These are phyloP conservation scores for Polyporus tsugae DNA, from an alignment of 1,284 basidiomycete genomes.

Conservation along the genomic window DNA sequence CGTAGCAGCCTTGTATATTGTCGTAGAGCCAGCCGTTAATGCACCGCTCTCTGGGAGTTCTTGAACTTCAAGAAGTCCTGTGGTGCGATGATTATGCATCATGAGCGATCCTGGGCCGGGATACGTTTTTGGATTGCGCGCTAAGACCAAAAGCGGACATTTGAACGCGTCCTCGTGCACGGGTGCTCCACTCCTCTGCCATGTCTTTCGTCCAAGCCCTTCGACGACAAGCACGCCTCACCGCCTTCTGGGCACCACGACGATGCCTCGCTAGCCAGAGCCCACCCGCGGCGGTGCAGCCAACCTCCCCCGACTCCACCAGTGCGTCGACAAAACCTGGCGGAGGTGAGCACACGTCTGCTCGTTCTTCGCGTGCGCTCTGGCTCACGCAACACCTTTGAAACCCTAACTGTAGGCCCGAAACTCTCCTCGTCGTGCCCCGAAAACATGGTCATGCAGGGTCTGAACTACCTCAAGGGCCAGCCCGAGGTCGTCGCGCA, in stretches of 20 bases:
- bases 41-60: neutral
- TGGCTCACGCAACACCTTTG: slow-evolving; percentile 1
- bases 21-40: neutral
- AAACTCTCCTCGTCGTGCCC: slow-evolving; percentile 63
- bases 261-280: slow-evolving; percentile 35
- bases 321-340: slow-evolving; percentile 16
- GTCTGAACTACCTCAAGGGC: slow-evolving; percentile 86
- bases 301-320: slow-evolving; percentile 2
- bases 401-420: slow-evolving; percentile 7
- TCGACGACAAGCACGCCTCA: slow-evolving; percentile 37
- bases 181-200: slow-evolving; percentile 11
- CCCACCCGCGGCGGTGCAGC: slow-evolving; percentile 23
- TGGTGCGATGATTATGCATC: no score
- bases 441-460: slow-evolving; percentile 76
- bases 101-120: no score
- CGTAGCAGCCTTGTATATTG: neutral
- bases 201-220: slow-evolving; percentile 41
- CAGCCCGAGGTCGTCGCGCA: slow-evolving; percentile 83
- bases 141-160: neutral
- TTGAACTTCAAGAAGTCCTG: no score
- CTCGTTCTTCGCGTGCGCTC: neutral
- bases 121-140: neutral
- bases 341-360: slow-evolving; percentile 18
- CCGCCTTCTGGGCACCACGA: slow-evolving; percentile 34
- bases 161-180: neutral